Conservation (phyloP, 805 yeast species). For the Komagataella ulmi region DNA sequence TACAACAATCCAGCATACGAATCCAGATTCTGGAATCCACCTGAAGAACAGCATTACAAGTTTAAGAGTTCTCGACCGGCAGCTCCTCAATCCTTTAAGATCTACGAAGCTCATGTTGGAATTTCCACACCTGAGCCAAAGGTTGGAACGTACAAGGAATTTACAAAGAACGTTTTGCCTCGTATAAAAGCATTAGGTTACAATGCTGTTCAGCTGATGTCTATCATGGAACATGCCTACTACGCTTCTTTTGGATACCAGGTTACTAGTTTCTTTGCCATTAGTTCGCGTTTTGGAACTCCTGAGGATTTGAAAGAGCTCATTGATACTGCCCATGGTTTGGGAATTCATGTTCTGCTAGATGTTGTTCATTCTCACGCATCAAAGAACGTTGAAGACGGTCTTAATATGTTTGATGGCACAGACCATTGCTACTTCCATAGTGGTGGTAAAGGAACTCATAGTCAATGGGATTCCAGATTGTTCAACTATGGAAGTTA, state of each 20-base stretch:
- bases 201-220: slow-evolving; percentile 92
- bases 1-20: slow-evolving; percentile 45
- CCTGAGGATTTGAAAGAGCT: slow-evolving; percentile 91
- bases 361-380: slow-evolving; percentile 97
- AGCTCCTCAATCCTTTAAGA: slow-evolving; percentile 42
- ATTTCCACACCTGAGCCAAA: slow-evolving; percentile 85
- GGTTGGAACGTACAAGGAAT: slow-evolving; percentile 76
- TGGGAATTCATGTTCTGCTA: slow-evolving; percentile 75
- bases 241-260: slow-evolving; percentile 98
- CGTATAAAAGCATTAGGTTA: slow-evolving; percentile 75
- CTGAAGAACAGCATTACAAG: slow-evolving; percentile 24
- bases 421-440: slow-evolving; percentile 94
- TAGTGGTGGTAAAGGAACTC: slow-evolving; percentile 72
- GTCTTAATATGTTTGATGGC: slow-evolving; percentile 87
- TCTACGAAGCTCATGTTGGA: slow-evolving; percentile 94
- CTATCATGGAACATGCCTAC: slow-evolving; percentile 97
- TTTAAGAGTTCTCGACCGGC: slow-evolving; percentile 59
- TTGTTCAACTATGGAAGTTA: slow-evolving; percentile 84
- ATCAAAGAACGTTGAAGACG: slow-evolving; percentile 88
- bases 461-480: slow-evolving; percentile 93
- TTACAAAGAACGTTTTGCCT: slow-evolving; percentile 73
- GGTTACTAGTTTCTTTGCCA: slow-evolving; percentile 84
- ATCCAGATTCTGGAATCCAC: slow-evolving; percentile 90
- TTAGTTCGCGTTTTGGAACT: slow-evolving; percentile 82
- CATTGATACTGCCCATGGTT: slow-evolving; percentile 80